A percentile compares a stretch with the other conserved stretches of the same genome.
These are phyloP conservation scores for Cercospora nicotianae DNA, from an alignment of 2,329 filamentous ascomycete genomes.

Conservation along the genomic window DNA sequence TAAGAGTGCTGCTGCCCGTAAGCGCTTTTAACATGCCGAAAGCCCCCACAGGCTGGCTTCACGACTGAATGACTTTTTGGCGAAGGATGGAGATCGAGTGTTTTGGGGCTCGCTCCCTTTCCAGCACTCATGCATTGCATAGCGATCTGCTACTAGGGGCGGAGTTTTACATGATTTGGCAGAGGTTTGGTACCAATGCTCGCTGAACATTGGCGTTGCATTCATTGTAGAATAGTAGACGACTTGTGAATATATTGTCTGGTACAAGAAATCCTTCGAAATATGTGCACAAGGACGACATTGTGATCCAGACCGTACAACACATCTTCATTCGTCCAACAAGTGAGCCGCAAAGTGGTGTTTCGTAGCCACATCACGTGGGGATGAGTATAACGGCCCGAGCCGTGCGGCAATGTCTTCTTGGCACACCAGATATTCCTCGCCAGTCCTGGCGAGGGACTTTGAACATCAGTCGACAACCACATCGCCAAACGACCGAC, in stretches of 20 bases:
- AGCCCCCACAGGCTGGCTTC: neutral
- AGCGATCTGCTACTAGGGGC: neutral
- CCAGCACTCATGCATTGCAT: neutral
- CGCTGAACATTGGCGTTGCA: neutral
- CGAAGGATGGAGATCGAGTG: neutral
- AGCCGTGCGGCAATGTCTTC: neutral
- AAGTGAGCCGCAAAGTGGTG: neutral
- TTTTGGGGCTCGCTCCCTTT: neutral
- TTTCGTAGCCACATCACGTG: neutral
- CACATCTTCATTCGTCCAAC: neutral
- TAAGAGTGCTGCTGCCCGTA: conserved; percentile 36
- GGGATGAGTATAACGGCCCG: neutral
- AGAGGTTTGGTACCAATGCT: neutral
- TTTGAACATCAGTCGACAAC: conserved; percentile 30
- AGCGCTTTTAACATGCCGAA: conserved; percentile 25
- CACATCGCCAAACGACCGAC: conserved; percentile 40
- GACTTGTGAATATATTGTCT: neutral
- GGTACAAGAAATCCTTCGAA: neutral
- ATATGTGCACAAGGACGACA: neutral
- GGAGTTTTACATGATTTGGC: neutral
- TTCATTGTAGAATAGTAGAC: neutral
- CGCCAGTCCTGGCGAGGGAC: neutral
- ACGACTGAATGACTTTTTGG: conserved; percentile 2
- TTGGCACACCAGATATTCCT: conserved; percentile 9
- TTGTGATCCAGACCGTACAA: neutral